Conservation (phyloP, 306 rosid species). For the Acacia acuminata region DNA sequence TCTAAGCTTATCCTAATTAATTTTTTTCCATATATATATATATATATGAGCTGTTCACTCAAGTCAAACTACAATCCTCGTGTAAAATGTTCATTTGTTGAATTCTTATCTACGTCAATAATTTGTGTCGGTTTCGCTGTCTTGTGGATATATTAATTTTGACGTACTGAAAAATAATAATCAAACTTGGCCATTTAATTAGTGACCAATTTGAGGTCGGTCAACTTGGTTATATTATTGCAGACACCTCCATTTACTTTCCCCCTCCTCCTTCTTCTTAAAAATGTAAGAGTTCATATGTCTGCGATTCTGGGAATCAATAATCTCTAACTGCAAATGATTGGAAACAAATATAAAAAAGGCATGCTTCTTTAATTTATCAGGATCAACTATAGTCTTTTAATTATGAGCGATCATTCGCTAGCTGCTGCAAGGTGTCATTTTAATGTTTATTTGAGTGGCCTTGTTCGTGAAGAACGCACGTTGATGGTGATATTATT, state of each 20-base stretch:
- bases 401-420: background rate
- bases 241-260: constrained; percentile 17
- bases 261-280: constrained; percentile 20
- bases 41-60: constrained; percentile 50
- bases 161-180: background rate
- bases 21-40: constrained; percentile 23
- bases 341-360: constrained; percentile 40
- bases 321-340: constrained; percentile 54
- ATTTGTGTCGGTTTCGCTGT: constrained; percentile 62
- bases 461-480: background rate
- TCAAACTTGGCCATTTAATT: constrained; percentile 25
- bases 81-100: constrained; percentile 33
- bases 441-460: constrained; percentile 4
- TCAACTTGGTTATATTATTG: constrained; percentile 30
- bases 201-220: constrained; percentile 22
- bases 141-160: constrained; percentile 25
- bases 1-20: constrained; percentile 47
- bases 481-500: background rate
- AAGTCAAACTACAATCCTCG: constrained; percentile 60
- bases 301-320: constrained; percentile 39
- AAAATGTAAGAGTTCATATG: constrained; percentile 6
- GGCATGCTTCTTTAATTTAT: background rate
- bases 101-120: constrained; percentile 36
- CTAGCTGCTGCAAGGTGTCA: constrained; percentile 16
- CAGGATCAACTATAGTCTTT: background rate